Percentiles rank a stretch among this genome's conserved stretches.
Conservation (phyloP, 1,284 basidiomycete species). For the Boletus holoroseus region DNA sequence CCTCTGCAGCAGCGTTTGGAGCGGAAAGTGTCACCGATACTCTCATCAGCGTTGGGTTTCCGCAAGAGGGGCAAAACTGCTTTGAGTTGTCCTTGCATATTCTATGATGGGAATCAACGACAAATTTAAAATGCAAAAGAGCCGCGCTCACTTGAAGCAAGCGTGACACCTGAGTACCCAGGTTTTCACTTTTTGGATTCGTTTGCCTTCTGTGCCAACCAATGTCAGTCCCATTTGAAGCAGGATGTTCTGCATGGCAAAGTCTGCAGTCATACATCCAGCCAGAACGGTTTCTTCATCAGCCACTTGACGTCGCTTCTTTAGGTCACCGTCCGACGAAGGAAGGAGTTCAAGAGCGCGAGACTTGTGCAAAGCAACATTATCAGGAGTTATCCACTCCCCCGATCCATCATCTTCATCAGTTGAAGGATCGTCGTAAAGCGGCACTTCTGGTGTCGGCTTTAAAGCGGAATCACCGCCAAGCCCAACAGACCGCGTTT, state of each 20-base stretch:
- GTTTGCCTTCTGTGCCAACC: slow-evolving; percentile 88
- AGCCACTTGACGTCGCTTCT: slow-evolving; percentile 39
- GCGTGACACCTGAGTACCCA: slow-evolving; percentile 98
- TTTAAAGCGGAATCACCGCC: slow-evolving; percentile 5
- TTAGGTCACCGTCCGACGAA: slow-evolving; percentile 34
- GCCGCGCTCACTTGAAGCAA: slow-evolving; percentile 88
- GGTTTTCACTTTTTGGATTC: slow-evolving; percentile 87
- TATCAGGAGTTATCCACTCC: slow-evolving; percentile 96
- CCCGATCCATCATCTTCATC: slow-evolving; percentile 80
- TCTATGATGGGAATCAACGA: slow-evolving; percentile 41
- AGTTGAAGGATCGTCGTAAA: slow-evolving; percentile 67
- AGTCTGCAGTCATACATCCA: slow-evolving; percentile 97
- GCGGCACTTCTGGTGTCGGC: slow-evolving; percentile 23
- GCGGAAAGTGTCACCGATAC: slow-evolving; percentile 84
- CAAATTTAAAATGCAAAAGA: background rate
- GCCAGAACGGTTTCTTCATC: slow-evolving; percentile 49
- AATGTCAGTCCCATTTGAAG: slow-evolving; percentile 92
- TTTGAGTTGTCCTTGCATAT: slow-evolving; percentile 94
- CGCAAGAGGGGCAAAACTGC: slow-evolving; percentile 97
- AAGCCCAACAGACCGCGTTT: slow-evolving; percentile 6
- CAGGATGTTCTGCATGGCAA: slow-evolving; percentile 98
- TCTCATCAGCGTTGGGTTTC: slow-evolving; percentile 86
- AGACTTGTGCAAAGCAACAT: slow-evolving; percentile 85
- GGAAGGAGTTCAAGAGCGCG: slow-evolving; percentile 79
- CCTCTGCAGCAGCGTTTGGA: slow-evolving; percentile 50